phyloP scores from a whole-genome alignment of 768 basidiomycete species.

The Lactarius hatsudake region DNA sequence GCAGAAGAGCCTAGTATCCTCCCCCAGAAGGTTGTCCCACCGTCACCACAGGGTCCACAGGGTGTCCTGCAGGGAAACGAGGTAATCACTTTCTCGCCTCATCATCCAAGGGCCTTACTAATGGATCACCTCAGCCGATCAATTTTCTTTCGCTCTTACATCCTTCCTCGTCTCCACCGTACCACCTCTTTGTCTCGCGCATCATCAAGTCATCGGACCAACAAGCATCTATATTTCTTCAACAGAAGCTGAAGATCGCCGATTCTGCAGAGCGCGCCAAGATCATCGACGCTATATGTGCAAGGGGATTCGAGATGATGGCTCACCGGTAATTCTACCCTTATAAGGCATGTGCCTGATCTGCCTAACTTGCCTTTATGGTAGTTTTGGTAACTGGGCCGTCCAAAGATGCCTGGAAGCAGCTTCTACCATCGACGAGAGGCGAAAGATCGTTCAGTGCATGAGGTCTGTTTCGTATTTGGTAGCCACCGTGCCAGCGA shows the following conservation, averaged over 20 bases:
- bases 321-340: conserved; percentile 61
- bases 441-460: conserved; percentile 78
- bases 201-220: conserved; percentile 90
- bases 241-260: conserved; percentile 88
- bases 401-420: conserved; percentile 86
- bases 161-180: conserved; percentile 82
- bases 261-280: conserved; percentile 72
- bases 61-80: conserved; percentile 44
- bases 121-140: conserved; percentile 58
- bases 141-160: conserved; percentile 85
- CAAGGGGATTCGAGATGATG: conserved; percentile 90
- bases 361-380: conserved; percentile 8
- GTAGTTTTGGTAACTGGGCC: conserved; percentile 90
- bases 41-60: conserved; percentile 24
- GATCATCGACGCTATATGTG: conserved; percentile 84
- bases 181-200: conserved; percentile 74
- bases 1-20: conserved; percentile 28
- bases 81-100: conserved; percentile 35
- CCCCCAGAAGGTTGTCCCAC: conserved; percentile 18
- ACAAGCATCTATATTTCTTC: conserved; percentile 86
- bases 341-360: background rate
- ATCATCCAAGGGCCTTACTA: background rate
- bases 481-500: background rate
- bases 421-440: conserved; percentile 68
- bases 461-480: conserved; percentile 58